Evolutionary conservation across 371 early-diverging fungal species (phyloP).

Genomic region (Ordospora pajunii): DNA sequence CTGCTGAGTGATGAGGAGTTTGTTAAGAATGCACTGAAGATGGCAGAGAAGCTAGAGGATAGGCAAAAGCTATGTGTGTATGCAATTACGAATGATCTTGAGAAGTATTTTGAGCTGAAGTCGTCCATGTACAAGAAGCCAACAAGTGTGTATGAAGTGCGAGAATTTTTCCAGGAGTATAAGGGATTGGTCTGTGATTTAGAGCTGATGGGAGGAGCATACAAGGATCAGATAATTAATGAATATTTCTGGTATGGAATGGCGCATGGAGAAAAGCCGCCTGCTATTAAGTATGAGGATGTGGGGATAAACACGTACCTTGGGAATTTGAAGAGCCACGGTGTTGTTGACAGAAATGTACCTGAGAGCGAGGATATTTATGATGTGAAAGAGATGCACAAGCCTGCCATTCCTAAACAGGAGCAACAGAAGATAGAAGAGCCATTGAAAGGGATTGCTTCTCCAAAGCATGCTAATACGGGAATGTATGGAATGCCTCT

Average conservation of each 20-base stretch:
- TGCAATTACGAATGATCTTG: background rate
- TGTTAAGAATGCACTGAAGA: background rate
- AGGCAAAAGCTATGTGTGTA: background rate
- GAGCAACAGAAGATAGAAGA: too few species aligned
- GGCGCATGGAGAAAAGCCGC: background rate
- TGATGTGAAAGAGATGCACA: too few species aligned
- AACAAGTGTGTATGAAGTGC: background rate
- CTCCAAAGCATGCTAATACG: too few species aligned
- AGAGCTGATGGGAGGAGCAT: background rate
- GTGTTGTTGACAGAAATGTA: background rate
- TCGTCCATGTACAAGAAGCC: background rate
- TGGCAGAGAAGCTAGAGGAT: background rate
- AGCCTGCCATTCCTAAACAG: too few species aligned
- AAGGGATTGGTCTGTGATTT: background rate
- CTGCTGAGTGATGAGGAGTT: background rate
- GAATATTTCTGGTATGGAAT: constrained; percentile 30
- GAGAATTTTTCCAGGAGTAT: constrained; percentile 21
- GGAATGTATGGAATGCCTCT: too few species aligned
- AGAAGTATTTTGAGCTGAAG: background rate
- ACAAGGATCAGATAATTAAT: background rate
- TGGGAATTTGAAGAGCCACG: background rate
- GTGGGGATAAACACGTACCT: background rate
- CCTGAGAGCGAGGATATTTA: too few species aligned
- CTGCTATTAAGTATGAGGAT: background rate
- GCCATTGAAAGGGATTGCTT: too few species aligned